phyloP scores from a whole-genome alignment of 768 basidiomycete species.

The Pleurotus cornucopiae region DNA sequence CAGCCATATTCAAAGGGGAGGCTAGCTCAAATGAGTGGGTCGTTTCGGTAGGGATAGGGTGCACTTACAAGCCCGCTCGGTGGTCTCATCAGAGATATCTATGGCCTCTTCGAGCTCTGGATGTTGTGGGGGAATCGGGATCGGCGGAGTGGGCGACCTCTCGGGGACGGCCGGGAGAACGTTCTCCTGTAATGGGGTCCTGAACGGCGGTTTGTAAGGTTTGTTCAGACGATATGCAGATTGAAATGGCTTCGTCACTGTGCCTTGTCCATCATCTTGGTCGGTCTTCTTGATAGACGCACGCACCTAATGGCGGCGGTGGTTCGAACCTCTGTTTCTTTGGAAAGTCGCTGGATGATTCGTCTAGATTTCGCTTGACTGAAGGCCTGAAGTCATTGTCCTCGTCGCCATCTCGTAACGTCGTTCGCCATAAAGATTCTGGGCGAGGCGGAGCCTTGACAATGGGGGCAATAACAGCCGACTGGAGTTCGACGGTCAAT shows the following conservation, averaged over 20 bases:
- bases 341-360: background rate
- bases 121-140: too few relatives aligned
- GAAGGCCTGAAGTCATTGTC: background rate
- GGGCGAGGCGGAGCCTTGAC: background rate
- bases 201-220: slow-evolving; percentile 41
- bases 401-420: slow-evolving; percentile 5
- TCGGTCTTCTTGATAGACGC: background rate
- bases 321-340: slow-evolving; percentile 23
- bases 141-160: background rate
- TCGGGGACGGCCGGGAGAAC: background rate
- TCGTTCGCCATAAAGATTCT: slow-evolving; percentile 1
- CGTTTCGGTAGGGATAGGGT: background rate
- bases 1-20: slow-evolving; percentile 18
- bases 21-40: slow-evolving; percentile 1
- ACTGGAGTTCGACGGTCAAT: slow-evolving; percentile 10
- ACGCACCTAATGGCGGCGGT: slow-evolving; percentile 28
- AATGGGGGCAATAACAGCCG: background rate
- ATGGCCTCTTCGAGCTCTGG: too few relatives aligned
- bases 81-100: background rate
- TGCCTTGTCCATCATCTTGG: background rate
- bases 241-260: slow-evolving; percentile 45
- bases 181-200: slow-evolving; percentile 12
- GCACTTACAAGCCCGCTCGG: slow-evolving; percentile 2
- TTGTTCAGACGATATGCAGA: slow-evolving; percentile 39
- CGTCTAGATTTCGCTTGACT: background rate